Base-by-base conservation (phyloP, 768 basidiomycete species). In the Hericium erinaceus region DNA sequence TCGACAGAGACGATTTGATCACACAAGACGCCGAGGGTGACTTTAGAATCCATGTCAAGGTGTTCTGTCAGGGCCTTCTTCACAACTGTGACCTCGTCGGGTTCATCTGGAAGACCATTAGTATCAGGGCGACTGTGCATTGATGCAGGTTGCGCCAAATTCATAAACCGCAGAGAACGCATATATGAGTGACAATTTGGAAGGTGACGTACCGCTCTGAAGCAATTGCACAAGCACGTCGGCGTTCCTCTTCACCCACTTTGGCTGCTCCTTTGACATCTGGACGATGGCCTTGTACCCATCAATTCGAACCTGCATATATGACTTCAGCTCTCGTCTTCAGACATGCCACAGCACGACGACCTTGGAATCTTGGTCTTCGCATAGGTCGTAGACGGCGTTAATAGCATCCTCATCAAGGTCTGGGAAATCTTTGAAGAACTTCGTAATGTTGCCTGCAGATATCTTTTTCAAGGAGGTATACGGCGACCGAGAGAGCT, bases 321-420 rank as follows among this genome's bases (percentile, higher is more conserved):
- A 15, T 37, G 33, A 33, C 33, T 24, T 52, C 15, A 18, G 15
- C 58, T 55, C 22, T 20, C 11, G 9, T 39, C 33, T 11, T 18
- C 38, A 18, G n/a, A 6, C 7, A 39, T 52, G 56, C 55, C 11
- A 57, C 58, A 53, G 58, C 53, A 40, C 11, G 58, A 74, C 46
- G 61, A 85, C 85, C 61, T 72, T 71, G 12, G 76, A 62, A 40
- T 78, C 77, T 51, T 79, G 79, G 71, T 89, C 87, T 67, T 89
- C 87, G 66, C 87, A 89, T 0, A 89, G 71, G 70, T 89, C 87
- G 64, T 88, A 89, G 12, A 89, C 77, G n/a, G 84, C 83, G 63
- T 89, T 84, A 64, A 89, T 86, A 6, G 84, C 84, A 20, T 79
- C 79, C 62, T 89, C 87, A 66, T 87, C 83, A n/a, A 84, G 71